These are phyloP conservation scores for Psilocybe azurescens DNA, from an alignment of 768 basidiomycete genomes.

Conservation along the genomic window DNA sequence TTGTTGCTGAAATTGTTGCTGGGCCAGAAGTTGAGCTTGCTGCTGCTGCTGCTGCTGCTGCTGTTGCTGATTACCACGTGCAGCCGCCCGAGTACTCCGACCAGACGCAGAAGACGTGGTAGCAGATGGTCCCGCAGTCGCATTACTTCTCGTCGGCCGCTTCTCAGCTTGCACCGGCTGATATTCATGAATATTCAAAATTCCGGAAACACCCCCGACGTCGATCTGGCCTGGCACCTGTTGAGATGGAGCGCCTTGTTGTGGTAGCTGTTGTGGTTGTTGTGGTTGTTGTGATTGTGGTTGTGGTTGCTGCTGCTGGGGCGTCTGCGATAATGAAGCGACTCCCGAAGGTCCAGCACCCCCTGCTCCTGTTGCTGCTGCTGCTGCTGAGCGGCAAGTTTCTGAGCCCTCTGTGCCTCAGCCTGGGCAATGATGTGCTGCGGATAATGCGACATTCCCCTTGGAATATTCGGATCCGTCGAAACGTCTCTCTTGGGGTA, in stretches of 20 bases:
- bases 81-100: conserved; percentile 16
- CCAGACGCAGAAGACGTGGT: conserved; percentile 10
- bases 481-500: conserved; percentile 42
- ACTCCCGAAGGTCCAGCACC: conserved; percentile 24
- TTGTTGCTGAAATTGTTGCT: conserved; percentile 18
- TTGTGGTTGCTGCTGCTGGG: neutral
- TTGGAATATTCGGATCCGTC: conserved; percentile 35
- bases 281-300: conserved; percentile 5
- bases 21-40: neutral
- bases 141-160: conserved; percentile 22
- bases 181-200: conserved; percentile 32
- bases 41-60: conserved; percentile 14
- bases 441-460: conserved; percentile 51
- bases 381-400: conserved; percentile 20
- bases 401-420: conserved; percentile 36
- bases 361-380: conserved; percentile 25
- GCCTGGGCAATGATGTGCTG: conserved; percentile 53
- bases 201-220: conserved; percentile 17
- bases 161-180: conserved; percentile 27
- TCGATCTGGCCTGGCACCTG: neutral
- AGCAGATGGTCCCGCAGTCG: conserved; percentile 11
- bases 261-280: neutral
- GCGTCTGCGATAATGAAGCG: conserved; percentile 6
- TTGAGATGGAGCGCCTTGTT: neutral
- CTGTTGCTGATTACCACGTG: conserved; percentile 20